phyloP scores from a whole-genome alignment of 306 rosid species.

The Spatholobus suberectus region DNA sequence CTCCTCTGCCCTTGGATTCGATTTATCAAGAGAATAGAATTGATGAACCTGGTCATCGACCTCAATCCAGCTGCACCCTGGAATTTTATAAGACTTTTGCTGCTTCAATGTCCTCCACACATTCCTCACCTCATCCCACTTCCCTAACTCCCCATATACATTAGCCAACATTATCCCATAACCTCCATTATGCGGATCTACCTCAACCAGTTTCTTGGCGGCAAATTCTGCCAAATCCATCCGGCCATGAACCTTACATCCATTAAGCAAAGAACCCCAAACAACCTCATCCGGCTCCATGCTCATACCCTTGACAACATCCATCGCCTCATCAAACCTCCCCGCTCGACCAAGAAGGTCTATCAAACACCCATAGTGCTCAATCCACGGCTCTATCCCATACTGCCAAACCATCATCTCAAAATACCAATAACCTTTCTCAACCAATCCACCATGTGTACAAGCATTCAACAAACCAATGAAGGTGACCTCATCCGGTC shows the following conservation, averaged over 20 bases:
- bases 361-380: constrained; percentile 81
- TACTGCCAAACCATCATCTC: constrained; percentile 56
- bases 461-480: constrained; percentile 82
- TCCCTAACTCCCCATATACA: constrained; percentile 65
- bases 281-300: constrained; percentile 85
- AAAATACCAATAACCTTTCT: constrained; percentile 66
- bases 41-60: constrained; percentile 68
- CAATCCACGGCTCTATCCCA: constrained; percentile 65
- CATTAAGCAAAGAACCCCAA: constrained; percentile 86
- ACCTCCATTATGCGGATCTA: constrained; percentile 76
- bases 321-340: constrained; percentile 74
- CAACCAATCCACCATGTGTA: constrained; percentile 81
- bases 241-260: constrained; percentile 74
- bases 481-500: constrained; percentile 76
- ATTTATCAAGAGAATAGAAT: constrained; percentile 66
- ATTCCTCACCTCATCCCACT: constrained; percentile 78
- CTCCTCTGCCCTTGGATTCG: constrained; percentile 65
- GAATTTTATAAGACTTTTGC: constrained; percentile 61
- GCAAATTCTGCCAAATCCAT: constrained; percentile 72
- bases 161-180: constrained; percentile 70
- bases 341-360: constrained; percentile 89
- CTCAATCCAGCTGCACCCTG: constrained; percentile 92
- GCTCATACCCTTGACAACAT: constrained; percentile 64
- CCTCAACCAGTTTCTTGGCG: constrained; percentile 63
- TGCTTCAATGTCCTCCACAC: constrained; percentile 63